A percentile compares a stretch with the other conserved stretches of the same genome.
These are phyloP conservation scores for Turnera subulata DNA, from an alignment of 345 rosid genomes.

Conservation along the genomic window DNA sequence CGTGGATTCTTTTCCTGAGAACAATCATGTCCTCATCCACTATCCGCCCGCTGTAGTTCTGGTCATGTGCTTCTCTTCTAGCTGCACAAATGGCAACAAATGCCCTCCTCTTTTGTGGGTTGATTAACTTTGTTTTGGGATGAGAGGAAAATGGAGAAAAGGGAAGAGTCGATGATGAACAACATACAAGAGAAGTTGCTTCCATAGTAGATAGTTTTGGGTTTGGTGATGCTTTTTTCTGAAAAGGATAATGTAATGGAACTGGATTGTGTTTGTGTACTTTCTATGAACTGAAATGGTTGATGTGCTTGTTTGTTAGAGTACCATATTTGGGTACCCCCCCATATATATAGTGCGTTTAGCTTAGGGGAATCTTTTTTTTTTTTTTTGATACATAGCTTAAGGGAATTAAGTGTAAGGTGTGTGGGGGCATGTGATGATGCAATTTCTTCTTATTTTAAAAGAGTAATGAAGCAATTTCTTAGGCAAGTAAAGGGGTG, in stretches of 20 bases:
- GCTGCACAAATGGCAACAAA: not conserved
- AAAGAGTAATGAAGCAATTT: not conserved
- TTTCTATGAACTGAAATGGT: too few species aligned
- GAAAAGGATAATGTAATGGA: too few species aligned
- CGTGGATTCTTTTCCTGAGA: slow-evolving; percentile 19
- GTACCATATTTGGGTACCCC: too few species aligned
- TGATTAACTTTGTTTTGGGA: not conserved
- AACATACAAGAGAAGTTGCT: not conserved
- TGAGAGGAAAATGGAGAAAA: not conserved
- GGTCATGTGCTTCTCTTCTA: slow-evolving; percentile 5
- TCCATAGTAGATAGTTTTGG: too few species aligned
- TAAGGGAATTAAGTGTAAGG: not conserved
- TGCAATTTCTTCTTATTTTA: not conserved
- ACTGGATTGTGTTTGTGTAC: too few species aligned
- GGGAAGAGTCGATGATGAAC: not conserved
- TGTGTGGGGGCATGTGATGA: not conserved
- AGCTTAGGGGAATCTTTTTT: too few species aligned
- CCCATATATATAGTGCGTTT: too few species aligned
- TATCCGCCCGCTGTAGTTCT: slow-evolving; percentile 25
- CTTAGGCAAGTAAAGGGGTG: not conserved
- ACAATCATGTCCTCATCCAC: slow-evolving; percentile 62
- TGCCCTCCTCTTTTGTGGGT: not conserved
- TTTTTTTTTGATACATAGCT: too few species aligned
- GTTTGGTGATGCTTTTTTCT: not conserved
- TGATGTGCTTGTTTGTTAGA: too few species aligned